These are phyloP conservation scores for Cladosporium sp. DNA, from an alignment of 2,329 filamentous ascomycete species.

Conservation along the genomic window DNA sequence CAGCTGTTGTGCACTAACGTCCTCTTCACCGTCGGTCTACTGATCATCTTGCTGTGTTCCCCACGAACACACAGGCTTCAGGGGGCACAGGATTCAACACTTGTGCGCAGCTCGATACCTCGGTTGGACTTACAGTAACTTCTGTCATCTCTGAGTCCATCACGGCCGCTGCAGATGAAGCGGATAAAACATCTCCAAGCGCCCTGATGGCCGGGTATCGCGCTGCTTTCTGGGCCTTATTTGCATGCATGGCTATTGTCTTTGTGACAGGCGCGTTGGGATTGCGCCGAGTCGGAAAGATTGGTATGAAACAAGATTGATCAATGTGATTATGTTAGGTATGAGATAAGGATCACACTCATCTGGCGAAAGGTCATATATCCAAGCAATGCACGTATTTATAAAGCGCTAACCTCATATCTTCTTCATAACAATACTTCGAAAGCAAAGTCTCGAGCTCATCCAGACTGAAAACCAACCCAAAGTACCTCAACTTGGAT, in stretches of 20 bases:
- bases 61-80: slow-evolving; percentile 43
- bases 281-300: slow-evolving; percentile 43
- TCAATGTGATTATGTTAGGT: not conserved
- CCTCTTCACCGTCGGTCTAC: slow-evolving; percentile 46
- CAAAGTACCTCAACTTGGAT: too few relatives aligned
- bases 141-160: slow-evolving; percentile 23
- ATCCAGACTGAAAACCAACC: too few relatives aligned
- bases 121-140: slow-evolving; percentile 38
- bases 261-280: slow-evolving; percentile 38
- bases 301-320: slow-evolving; percentile 42
- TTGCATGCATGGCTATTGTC: slow-evolving; percentile 29
- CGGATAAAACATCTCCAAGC: slow-evolving; percentile 29
- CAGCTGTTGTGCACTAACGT: slow-evolving; percentile 16
- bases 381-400: too few relatives aligned
- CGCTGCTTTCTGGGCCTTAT: slow-evolving; percentile 43
- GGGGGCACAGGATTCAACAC: slow-evolving; percentile 50
- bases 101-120: slow-evolving; percentile 45
- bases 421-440: too few relatives aligned
- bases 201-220: slow-evolving; percentile 41
- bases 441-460: too few relatives aligned
- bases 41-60: slow-evolving; percentile 43
- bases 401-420: too few relatives aligned
- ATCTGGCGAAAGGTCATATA: too few relatives aligned
- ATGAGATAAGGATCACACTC: too few relatives aligned
- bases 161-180: not conserved